Evolutionary conservation across 768 basidiomycete species (phyloP).

Genomic region (Podaxis sp.): DNA sequence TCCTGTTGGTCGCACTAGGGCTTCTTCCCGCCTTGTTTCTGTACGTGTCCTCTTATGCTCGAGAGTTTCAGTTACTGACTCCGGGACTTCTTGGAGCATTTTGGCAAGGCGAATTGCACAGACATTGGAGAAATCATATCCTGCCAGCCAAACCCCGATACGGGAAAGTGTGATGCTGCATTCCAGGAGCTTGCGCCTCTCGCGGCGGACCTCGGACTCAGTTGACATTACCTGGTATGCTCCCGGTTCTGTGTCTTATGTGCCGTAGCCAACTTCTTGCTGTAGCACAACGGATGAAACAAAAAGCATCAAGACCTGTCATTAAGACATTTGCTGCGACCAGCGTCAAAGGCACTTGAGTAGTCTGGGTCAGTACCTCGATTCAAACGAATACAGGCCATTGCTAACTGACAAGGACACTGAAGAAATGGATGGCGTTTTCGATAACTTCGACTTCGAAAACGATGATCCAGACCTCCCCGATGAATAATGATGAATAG

Average conservation of each 20-base stretch:
- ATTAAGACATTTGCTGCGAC: constrained; percentile 6
- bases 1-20: not conserved
- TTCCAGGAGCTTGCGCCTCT: not conserved
- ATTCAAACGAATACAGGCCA: not conserved
- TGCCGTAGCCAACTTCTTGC: not conserved
- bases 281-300: not conserved
- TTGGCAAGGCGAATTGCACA: not conserved
- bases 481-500: constrained; percentile 6
- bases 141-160: not conserved
- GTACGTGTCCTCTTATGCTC: not conserved
- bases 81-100: not conserved
- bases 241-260: not conserved
- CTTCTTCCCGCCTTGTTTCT: not conserved
- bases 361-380: constrained; percentile 9
- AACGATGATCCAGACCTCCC: constrained; percentile 7
- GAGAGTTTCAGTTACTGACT: not conserved
- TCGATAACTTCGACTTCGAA: constrained; percentile 13
- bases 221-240: not conserved
- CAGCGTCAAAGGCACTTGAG: constrained; percentile 6
- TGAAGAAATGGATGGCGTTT: constrained; percentile 4
- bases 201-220: not conserved
- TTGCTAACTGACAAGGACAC: not conserved
- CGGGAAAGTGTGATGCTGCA: not conserved
- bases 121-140: not conserved
- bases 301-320: constrained; percentile 1